Conservation (phyloP, 192 early-diverging fungal genomes). For the Diversispora epigaea region DNA sequence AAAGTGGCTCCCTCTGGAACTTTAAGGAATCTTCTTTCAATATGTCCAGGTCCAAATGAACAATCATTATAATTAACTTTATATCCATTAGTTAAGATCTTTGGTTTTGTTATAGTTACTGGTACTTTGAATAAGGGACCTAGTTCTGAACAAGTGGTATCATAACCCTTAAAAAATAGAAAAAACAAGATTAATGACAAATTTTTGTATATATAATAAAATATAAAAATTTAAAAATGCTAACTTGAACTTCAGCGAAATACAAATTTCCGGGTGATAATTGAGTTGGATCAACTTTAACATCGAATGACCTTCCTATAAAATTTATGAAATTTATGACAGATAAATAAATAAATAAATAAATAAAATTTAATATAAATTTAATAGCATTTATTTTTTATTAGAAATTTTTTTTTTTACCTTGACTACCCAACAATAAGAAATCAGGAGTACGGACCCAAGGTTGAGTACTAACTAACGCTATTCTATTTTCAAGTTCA, state of each 20-base stretch:
- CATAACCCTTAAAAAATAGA: constrained; percentile 55
- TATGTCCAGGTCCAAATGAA: constrained; percentile 71
- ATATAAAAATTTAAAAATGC: not conserved
- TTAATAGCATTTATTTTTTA: too few relatives aligned
- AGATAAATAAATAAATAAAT: constrained; percentile 15
- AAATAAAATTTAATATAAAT: constrained; percentile 23
- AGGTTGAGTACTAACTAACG: constrained; percentile 62
- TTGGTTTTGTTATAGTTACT: constrained; percentile 85
- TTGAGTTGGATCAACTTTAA: constrained; percentile 78
- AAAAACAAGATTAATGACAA: not conserved
- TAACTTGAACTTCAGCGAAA: constrained; percentile 61
- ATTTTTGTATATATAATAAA: not conserved
- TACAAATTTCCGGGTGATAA: constrained; percentile 78
- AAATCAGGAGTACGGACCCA: constrained; percentile 82
- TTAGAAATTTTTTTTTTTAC: constrained; percentile 30
- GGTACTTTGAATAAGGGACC: constrained; percentile 87
- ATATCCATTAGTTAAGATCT: constrained; percentile 46
- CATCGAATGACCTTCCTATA: constrained; percentile 57
- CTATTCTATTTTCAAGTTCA: constrained; percentile 75
- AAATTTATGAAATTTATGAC: not conserved
- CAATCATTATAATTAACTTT: constrained; percentile 56
- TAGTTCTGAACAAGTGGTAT: constrained; percentile 65
- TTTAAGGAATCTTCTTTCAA: constrained; percentile 76
- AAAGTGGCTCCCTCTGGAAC: constrained; percentile 85
- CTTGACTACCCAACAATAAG: constrained; percentile 65